These are phyloP conservation scores for Phytophthora cajani DNA, from an alignment of 352 stramenopile species.

Conservation along the genomic window DNA sequence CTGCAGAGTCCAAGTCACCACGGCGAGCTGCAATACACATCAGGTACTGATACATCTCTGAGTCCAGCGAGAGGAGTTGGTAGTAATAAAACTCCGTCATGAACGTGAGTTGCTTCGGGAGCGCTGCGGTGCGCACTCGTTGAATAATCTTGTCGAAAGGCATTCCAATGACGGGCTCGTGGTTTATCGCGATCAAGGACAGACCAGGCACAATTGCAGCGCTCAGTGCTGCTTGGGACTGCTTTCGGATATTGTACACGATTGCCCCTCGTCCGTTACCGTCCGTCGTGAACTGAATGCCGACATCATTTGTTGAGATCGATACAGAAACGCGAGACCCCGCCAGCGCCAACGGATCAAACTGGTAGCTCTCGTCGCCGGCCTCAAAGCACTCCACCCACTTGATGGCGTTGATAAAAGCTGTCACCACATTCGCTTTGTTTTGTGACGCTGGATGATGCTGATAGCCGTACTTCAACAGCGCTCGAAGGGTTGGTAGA, in stretches of 20 bases:
- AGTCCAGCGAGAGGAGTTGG: slow-evolving; percentile 74
- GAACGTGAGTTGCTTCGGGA: slow-evolving; percentile 86
- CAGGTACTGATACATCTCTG: slow-evolving; percentile 84
- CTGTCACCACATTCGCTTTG: slow-evolving; percentile 55
- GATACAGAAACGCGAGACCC: slow-evolving; percentile 72
- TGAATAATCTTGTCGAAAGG: slow-evolving; percentile 81
- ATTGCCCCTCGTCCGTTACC: slow-evolving; percentile 79
- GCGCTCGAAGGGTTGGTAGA: slow-evolving; percentile 48
- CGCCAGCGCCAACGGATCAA: slow-evolving; percentile 54
- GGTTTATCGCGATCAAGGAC: slow-evolving; percentile 84
- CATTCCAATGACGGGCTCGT: slow-evolving; percentile 82
- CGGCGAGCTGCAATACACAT: slow-evolving; percentile 72
- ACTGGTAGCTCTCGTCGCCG: slow-evolving; percentile 41
- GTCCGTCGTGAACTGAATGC: slow-evolving; percentile 85
- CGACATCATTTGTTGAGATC: slow-evolving; percentile 84
- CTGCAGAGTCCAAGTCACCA: slow-evolving; percentile 72
- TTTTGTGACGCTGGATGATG: slow-evolving; percentile 80
- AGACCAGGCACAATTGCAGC: slow-evolving; percentile 70
- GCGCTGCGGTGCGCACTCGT: slow-evolving; percentile 57
- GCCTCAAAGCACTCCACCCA: slow-evolving; percentile 77
- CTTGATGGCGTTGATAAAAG: slow-evolving; percentile 81
- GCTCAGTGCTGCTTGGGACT: slow-evolving; percentile 83
- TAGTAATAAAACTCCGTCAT: slow-evolving; percentile 90
- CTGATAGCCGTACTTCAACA: slow-evolving; percentile 70
- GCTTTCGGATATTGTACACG: slow-evolving; percentile 78